Percentiles rank a stretch among this genome's conserved stretches.
Evolutionary conservation across 805 yeast genomes (phyloP).

Genomic region (Saccharomycopsis sp.): DNA sequence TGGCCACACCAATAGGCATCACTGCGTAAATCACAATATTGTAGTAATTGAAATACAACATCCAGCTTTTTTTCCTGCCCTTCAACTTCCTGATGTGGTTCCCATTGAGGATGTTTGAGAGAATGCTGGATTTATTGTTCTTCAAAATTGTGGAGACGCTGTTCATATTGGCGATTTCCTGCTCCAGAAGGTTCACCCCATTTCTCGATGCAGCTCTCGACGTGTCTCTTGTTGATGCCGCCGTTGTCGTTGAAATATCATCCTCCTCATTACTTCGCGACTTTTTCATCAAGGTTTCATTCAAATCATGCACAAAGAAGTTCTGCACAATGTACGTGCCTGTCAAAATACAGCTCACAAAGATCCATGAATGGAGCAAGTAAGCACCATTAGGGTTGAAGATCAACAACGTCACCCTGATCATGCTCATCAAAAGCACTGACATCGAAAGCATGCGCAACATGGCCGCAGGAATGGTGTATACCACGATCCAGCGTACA

Average conservation of each 20-base stretch:
- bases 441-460: constrained; percentile 80
- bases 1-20: constrained; percentile 94
- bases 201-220: constrained; percentile 23
- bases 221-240: too few relatives aligned
- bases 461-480: constrained; percentile 81
- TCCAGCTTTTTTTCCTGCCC: too few relatives aligned
- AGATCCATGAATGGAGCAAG: constrained; percentile 82
- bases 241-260: constrained; percentile 21
- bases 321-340: constrained; percentile 75
- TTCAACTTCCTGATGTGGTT: too few relatives aligned
- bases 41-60: constrained; percentile 66
- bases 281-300: constrained; percentile 31
- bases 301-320: constrained; percentile 73
- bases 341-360: constrained; percentile 80
- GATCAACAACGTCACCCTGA: constrained; percentile 56
- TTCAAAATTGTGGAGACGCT: not conserved
- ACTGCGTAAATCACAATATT: constrained; percentile 92
- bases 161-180: constrained; percentile 4
- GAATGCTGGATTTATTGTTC: not conserved
- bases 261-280: constrained; percentile 26
- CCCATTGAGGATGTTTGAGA: constrained; percentile 15
- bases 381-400: constrained; percentile 65
- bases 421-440: constrained; percentile 57
- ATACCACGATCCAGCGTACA: constrained; percentile 90
- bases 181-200: constrained; percentile 23